Percentiles rank a stretch among this genome's conserved stretches.
Conservation (phyloP, 192 early-diverging fungal species). For the Backusella westeae region DNA sequence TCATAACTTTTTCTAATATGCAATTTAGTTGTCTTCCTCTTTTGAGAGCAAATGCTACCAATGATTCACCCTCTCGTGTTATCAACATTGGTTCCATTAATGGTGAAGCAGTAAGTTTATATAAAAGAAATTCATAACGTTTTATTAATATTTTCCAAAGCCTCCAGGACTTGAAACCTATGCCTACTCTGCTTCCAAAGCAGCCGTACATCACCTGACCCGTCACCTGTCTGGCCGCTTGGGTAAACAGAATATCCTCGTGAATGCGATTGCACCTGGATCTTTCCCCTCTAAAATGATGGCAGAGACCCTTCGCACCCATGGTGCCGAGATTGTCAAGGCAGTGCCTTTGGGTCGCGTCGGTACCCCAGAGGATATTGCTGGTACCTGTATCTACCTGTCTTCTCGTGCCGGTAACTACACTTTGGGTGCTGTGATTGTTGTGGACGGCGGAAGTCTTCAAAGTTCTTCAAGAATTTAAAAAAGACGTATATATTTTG, state of each 20-base stretch:
- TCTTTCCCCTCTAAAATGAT: conserved; percentile 80
- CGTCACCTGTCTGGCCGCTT: conserved; percentile 61
- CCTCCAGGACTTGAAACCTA: conserved; percentile 49
- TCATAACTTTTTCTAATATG: too few relatives aligned
- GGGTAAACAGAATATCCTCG: conserved; percentile 53
- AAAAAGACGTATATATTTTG: not conserved
- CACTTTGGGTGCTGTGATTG: conserved; percentile 29
- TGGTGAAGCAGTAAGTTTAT: conserved; percentile 33
- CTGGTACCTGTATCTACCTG: conserved; percentile 82
- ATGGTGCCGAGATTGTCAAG: conserved; percentile 51
- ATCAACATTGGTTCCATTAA: conserved; percentile 84
- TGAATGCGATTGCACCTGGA: conserved; percentile 70
- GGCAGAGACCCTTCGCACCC: conserved; percentile 52
- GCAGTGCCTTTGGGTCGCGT: conserved; percentile 72
- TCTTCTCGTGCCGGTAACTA: conserved; percentile 76
- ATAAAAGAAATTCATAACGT: not conserved
- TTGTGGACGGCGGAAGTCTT: conserved; percentile 33
- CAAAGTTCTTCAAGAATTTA: conserved; percentile 14
- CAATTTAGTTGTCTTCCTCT: conserved; percentile 55
- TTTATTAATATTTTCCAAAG: not conserved
- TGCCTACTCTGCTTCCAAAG: conserved; percentile 81
- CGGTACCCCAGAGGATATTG: conserved; percentile 83
- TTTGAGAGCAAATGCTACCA: conserved; percentile 54
- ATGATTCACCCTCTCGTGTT: conserved; percentile 61
- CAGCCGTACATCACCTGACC: conserved; percentile 73